Evolutionary conservation across 805 yeast species (phyloP).

Genomic region (Starmera quercuum): DNA sequence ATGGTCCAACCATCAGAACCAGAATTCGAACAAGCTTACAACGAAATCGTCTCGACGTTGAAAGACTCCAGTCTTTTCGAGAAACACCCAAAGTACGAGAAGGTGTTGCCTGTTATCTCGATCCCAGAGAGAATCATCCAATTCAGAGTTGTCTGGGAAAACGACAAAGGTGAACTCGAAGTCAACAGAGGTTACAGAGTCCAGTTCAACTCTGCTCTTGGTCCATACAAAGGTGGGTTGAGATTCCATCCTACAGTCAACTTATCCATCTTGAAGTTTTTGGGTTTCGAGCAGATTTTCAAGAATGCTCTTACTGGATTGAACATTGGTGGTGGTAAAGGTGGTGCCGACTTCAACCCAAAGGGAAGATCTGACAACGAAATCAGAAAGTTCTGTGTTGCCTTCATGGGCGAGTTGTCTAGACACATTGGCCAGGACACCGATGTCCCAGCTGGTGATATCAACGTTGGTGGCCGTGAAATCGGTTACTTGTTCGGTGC

Average conservation of each 20-base stretch:
- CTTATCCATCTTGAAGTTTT: constrained; percentile 88
- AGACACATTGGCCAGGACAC: constrained; percentile 96
- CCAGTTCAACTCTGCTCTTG: constrained; percentile 95
- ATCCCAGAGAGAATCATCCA: constrained; percentile 95
- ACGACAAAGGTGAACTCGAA: constrained; percentile 84
- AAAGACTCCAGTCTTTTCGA: constrained; percentile 86
- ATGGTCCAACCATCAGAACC: constrained; percentile 91
- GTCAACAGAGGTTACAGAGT: constrained; percentile 98
- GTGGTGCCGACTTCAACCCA: constrained; percentile 98
- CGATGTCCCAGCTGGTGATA: constrained; percentile 99
- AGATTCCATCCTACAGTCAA: constrained; percentile 97
- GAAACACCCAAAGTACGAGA: constrained; percentile 84
- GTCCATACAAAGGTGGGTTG: constrained; percentile 99
- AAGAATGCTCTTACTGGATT: constrained; percentile 97
- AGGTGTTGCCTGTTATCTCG: constrained; percentile 82
- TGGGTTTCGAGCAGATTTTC: constrained; percentile 98
- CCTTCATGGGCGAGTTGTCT: constrained; percentile 93
- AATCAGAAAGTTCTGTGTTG: constrained; percentile 93
- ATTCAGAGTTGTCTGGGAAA: constrained; percentile 98
- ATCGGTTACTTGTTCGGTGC: constrained; percentile 95
- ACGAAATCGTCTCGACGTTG: constrained; percentile 83
- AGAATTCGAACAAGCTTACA: constrained; percentile 97
- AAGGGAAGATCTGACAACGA: constrained; percentile 90
- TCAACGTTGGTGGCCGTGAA: constrained; percentile 93
- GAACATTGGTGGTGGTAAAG: constrained; percentile 99